Percentiles rank a stretch among this genome's conserved stretches.
These are phyloP conservation scores for Monosporascus sp. DNA, from an alignment of 2,329 filamentous ascomycete species.

Conservation along the genomic window DNA sequence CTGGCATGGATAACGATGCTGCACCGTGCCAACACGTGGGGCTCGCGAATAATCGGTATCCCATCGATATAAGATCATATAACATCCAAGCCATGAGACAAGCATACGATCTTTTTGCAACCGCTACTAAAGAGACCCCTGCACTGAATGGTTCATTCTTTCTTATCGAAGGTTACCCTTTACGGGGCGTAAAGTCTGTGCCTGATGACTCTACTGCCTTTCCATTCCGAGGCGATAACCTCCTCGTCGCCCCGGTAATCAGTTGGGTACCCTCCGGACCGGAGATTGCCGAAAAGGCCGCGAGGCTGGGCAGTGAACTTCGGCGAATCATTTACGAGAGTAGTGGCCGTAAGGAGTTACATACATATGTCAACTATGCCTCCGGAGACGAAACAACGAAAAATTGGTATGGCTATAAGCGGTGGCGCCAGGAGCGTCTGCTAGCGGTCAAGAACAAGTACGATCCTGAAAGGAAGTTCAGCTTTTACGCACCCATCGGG, in stretches of 20 bases:
- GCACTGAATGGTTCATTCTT: constrained; percentile 22
- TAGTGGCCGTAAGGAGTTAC: constrained; percentile 14
- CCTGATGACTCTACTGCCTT: constrained; percentile 12
- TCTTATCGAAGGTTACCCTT: constrained; percentile 17
- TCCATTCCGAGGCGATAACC: constrained; percentile 9
- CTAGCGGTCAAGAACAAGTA: constrained; percentile 30
- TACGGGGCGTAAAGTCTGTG: constrained; percentile 14
- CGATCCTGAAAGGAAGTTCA: constrained; percentile 27
- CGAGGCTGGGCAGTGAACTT: constrained; percentile 21
- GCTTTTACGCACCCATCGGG: constrained; percentile 22
- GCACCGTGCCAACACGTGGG: constrained; percentile 12
- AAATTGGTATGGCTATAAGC: constrained; percentile 32
- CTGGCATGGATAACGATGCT: not conserved
- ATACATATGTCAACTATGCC: constrained; percentile 32
- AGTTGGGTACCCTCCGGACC: constrained; percentile 21
- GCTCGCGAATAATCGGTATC: constrained; percentile 14
- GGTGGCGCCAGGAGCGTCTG: constrained; percentile 32
- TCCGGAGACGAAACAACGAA: constrained; percentile 22
- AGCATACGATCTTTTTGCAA: constrained; percentile 32
- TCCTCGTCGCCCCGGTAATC: constrained; percentile 20
- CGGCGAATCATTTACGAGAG: constrained; percentile 19
- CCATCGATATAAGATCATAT: constrained; percentile 19
- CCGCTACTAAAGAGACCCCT: constrained; percentile 24
- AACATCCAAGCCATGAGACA: constrained; percentile 29
- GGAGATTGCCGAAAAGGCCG: constrained; percentile 19